Base-by-base conservation (phyloP, 768 basidiomycete species). In the Amanita muscaria region DNA sequence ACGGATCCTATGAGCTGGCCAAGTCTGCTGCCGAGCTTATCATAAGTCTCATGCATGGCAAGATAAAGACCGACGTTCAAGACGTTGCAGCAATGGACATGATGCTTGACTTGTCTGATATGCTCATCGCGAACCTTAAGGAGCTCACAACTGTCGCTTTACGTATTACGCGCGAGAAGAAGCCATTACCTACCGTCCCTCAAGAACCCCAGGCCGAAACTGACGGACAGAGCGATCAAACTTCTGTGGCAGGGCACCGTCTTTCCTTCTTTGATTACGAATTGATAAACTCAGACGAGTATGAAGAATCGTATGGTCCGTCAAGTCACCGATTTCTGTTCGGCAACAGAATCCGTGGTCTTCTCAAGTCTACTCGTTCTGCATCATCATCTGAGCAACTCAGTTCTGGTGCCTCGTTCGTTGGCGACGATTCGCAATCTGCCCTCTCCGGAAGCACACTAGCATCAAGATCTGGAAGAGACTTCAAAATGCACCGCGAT, bases 401-500 rank as follows among this genome's bases (percentile, higher is more conserved):
- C 12, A 19, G 12, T 15, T 43, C 32, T 34, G 33, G 32, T 34
- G 21, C 42, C 16, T 33, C 31, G 18, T 21, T 37, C 12, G 15
- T 35, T 25, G 30, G 24, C 19, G 18, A 57, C 36, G 53, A 59
- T 8, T 50, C 56, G n/a, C 52, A 49, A 1, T 53, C 58, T 9
- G 45, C 63, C 14, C 54, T 54, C 0, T 59, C 63, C 4, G 38
- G 44, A 15, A 36, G 40, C 12, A 19, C 51, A 36, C 25, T 22
- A 4, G 10, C 41, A 37, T 47, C 56, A n/a, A n/a, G n/a, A n/a
- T n/a, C n/a, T n/a, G 15, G 40, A 44, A 15, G 52, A 51, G 5
- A 52, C 37, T 6, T 65, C 16, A 60, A 64, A 23, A 9, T 3
- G n/a, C 8, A 18, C 35, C n/a, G 31, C 3, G 52, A 52, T 15